Evolutionary conservation across 768 basidiomycete genomes (phyloP).

Genomic region (Rhizopogon roseolus): DNA sequence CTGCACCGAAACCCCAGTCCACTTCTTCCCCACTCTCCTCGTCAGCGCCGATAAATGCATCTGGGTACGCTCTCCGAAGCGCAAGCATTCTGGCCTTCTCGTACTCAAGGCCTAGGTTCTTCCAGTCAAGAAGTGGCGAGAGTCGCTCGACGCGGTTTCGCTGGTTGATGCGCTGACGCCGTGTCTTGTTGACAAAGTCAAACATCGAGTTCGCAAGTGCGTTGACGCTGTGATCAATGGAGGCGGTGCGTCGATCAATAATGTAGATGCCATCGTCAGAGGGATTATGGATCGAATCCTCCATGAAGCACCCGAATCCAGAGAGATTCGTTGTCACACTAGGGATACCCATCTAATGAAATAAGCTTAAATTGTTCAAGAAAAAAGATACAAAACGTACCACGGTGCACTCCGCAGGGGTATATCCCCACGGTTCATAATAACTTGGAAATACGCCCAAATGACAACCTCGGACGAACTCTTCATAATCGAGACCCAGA

Average conservation of each 20-base stretch:
- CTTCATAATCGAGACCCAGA: constrained; percentile 95
- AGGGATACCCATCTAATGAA: constrained; percentile 88
- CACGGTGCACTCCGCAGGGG: constrained; percentile 98
- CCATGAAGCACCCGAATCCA: constrained; percentile 98
- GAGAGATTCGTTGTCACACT: constrained; percentile 96
- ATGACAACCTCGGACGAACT: constrained; percentile 98
- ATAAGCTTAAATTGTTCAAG: constrained; percentile 7
- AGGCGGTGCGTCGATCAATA: constrained; percentile 85
- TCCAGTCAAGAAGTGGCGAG: constrained; percentile 94
- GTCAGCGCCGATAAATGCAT: constrained; percentile 70
- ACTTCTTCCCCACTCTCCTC: constrained; percentile 43
- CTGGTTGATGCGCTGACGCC: constrained; percentile 98
- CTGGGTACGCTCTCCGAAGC: constrained; percentile 90
- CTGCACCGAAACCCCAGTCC: constrained; percentile 9
- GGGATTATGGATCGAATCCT: constrained; percentile 92
- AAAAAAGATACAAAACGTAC: constrained; percentile 37
- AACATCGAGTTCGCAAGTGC: constrained; percentile 77
- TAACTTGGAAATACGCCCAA: constrained; percentile 98
- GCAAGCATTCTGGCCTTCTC: constrained; percentile 92
- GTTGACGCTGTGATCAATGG: constrained; percentile 87
- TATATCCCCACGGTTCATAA: constrained; percentile 96
- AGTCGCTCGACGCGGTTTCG: constrained; percentile 96
- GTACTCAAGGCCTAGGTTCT: constrained; percentile 96
- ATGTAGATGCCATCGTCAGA: constrained; percentile 97
- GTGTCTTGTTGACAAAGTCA: constrained; percentile 71